Evolutionary conservation across 768 basidiomycete species (phyloP), one percentile per base, ranked within the genome.

Genomic region (Fomitopsis pulvina): DNA sequence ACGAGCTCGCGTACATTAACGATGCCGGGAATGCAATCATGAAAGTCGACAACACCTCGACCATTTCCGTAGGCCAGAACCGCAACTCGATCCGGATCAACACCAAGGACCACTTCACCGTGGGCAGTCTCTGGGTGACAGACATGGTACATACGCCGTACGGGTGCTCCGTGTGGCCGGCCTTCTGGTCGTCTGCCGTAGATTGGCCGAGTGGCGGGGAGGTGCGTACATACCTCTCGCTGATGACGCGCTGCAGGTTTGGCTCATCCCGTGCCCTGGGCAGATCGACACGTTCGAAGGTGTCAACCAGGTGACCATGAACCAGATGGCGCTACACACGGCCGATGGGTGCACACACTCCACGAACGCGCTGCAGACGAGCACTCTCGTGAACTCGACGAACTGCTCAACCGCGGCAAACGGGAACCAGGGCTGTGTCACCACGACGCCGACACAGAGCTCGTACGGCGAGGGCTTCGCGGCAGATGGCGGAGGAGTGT

Each of bases 251-350:
- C 28, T 9, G 12, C 27, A 29, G 16, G 34, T 72, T 74, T 24
- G 84, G 88, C 25, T n/a, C 38, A 39, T 12, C 10, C 34, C 34
- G 47, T 20, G 28, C 29, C 16, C 14, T 27, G 8, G 21, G 5
- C 40, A 59, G 55, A 59, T 59, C 45, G 91, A 92, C 63, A 86
- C 85, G 9, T 78, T 92, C 51, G 90, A 93, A 63, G 85, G 81
- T 28, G 83, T 92, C 54, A 92, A 93, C 65, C 61, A 76, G 43
- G 75, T 76, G 37, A 71, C 72, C 2, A 67, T 71, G 47, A 87
- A 84, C 53, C 84, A 86, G 61, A 80, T 85, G 74, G 75, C 90
- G 0, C 68, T 92, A 14, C 90, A 92, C 63, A 87, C 87, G 0
- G 69, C 73, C 34, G 63, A 77, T 0, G 76, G 81, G 4, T 85